Conservation (phyloP, 2,329 filamentous ascomycete genomes). For the Mycosphaerelloides madeirae region DNA sequence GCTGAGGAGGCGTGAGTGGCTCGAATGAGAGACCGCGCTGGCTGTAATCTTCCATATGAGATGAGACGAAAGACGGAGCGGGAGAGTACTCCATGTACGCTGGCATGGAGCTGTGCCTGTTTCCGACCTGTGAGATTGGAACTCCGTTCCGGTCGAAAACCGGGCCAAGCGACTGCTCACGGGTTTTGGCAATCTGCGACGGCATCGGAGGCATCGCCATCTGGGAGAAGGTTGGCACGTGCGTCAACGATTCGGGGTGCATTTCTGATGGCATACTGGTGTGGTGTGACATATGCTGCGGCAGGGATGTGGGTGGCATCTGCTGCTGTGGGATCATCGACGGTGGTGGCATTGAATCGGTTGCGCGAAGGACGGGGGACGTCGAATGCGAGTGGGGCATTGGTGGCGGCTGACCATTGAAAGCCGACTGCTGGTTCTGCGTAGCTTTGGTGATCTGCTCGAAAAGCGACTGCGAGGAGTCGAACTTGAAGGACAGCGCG, state of each 20-base stretch:
- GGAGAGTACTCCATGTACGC: constrained; percentile 97
- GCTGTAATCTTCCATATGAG: constrained; percentile 96
- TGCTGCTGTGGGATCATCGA: constrained; percentile 62
- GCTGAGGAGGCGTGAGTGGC: constrained; percentile 92
- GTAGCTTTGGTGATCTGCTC: constrained; percentile 99
- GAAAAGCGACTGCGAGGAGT: constrained; percentile 97
- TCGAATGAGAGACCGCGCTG: constrained; percentile 94
- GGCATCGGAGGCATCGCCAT: constrained; percentile 71
- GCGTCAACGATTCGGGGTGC: constrained; percentile 55
- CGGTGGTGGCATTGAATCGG: constrained; percentile 91
- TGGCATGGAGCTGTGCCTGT: constrained; percentile 97
- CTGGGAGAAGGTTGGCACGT: constrained; percentile 65
- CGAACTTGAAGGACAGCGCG: constrained; percentile 96
- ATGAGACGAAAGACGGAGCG: constrained; percentile 96
- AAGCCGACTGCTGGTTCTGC: constrained; percentile 96
- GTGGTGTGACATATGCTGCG: constrained; percentile 23
- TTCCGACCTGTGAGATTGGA: constrained; percentile 74
- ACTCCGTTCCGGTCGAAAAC: constrained; percentile 90
- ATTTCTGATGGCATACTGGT: constrained; percentile 43
- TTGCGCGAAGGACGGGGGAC: constrained; percentile 82
- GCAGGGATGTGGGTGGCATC: constrained; percentile 27
- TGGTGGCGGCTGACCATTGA: constrained; percentile 43
- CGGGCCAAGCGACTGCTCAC: constrained; percentile 72
- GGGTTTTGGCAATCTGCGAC: constrained; percentile 69
- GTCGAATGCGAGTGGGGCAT: constrained; percentile 68